Evolutionary conservation across 495 filamentous ascomycete genomes (phyloP), one percentile per base, ranked within the genome.

Genomic region (Aspergillus coremiiformis): DNA sequence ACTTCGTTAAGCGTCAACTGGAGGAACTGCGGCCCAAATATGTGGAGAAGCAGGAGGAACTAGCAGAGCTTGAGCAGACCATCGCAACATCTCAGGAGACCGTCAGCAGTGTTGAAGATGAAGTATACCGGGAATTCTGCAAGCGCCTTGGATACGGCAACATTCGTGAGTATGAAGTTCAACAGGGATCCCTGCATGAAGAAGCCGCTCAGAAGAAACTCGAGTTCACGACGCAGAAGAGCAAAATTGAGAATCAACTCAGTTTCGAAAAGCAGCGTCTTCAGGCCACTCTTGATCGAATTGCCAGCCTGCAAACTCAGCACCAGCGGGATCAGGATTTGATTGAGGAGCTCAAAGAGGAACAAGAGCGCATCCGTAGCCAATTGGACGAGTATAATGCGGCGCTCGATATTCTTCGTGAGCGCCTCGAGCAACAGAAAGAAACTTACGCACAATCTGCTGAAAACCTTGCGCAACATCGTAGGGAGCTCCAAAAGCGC

Each of bases 81-180:
- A 83, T 96, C 7, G 69, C 81, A 24, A 76, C 80, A 54, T 84
- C 86, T 35, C 80, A 87, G 61, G 78, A 80, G n/a, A 80, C 85
- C n/a, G 89, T 96, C 47, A 81, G 85, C 47, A 75, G 78, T 37
- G 87, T 95, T 14, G 88, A 96, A 63, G 92, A 99, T 65, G 82
- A 91, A 56, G 79, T 99, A 19, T 97, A 95, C 65, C 76, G 76
- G 20, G 78, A 78, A 19, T 99, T 97, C 73, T 97, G 94, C 73
- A 80, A 83, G 60, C 82, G 88, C 24, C 77, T 96, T 15, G 87
- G 89, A 0, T 97, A 93, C 65, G 78, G 84, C 17, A 84, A 90
- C 59, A 95, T 99, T 56, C 87, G 92, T 19, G 84, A 85, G 30
- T 99, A 97, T 60, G 89, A 96, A 66, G 85, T 84, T 6, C 90